A percentile compares a stretch with the other conserved stretches of the same genome.
phyloP scores from a whole-genome alignment of 495 filamentous ascomycete species.

The Eremomyces bilateralis region DNA sequence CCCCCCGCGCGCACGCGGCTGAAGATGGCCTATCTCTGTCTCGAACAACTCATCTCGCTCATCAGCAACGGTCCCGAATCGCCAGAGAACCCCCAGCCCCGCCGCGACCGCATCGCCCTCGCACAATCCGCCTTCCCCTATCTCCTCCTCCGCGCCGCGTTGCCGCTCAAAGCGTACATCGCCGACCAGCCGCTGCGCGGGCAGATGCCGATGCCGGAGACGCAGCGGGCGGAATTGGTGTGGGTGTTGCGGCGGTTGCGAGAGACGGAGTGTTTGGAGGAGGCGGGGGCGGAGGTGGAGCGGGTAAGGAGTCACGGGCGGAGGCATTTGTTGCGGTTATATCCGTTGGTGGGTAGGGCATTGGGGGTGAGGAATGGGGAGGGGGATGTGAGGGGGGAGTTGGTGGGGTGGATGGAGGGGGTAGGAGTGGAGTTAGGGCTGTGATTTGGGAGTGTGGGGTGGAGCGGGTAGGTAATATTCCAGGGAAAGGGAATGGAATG shows the following conservation, averaged over 20 bases:
- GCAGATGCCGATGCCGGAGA: slow-evolving; percentile 71
- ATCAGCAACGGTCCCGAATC: slow-evolving; percentile 13
- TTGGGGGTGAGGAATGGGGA: slow-evolving; percentile 15
- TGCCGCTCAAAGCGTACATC: slow-evolving; percentile 62
- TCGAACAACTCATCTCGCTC: slow-evolving; percentile 64
- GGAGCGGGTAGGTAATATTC: no score
- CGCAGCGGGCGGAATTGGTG: slow-evolving; percentile 55
- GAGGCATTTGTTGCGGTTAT: slow-evolving; percentile 65
- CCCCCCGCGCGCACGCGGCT: slow-evolving; percentile 38
- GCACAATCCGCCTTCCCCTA: slow-evolving; percentile 63
- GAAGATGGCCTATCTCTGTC: slow-evolving; percentile 55
- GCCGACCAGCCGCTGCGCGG: slow-evolving; percentile 85
- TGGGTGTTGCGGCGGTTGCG: slow-evolving; percentile 45
- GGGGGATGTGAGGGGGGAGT: slow-evolving; percentile 36
- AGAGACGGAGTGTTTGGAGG: slow-evolving; percentile 43
- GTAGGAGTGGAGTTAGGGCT: no score
- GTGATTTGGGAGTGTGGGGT: no score
- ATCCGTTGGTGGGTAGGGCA: slow-evolving; percentile 29
- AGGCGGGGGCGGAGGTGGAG: slow-evolving; percentile 43
- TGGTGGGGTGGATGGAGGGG: slow-evolving; percentile 37
- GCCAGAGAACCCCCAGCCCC: no score
- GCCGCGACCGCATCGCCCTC: slow-evolving; percentile 31
- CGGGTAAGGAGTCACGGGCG: slow-evolving; percentile 31
- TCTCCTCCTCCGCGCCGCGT: slow-evolving; percentile 58
- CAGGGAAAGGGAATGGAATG: no score